Conservation (phyloP, 2,329 filamentous ascomycete species). For the Aspergillus novofumigatus region DNA sequence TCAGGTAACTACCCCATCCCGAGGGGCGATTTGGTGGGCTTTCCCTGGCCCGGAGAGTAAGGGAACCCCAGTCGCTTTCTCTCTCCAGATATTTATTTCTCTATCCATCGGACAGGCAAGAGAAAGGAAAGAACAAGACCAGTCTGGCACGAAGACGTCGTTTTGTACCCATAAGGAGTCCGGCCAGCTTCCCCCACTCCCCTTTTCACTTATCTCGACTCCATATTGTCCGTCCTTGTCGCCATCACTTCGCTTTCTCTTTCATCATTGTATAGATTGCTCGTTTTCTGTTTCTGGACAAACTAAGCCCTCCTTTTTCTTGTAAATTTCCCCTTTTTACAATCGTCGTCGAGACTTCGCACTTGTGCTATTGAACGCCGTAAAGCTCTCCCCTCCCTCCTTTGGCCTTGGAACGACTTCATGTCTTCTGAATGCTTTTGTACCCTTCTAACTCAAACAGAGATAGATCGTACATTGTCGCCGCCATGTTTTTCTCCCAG, state of each 20-base stretch:
- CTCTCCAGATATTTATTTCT: neutral
- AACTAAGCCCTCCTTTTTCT: neutral
- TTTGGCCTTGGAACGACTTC: neutral
- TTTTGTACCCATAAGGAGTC: neutral
- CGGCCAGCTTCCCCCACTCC: neutral
- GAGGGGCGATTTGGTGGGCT: neutral
- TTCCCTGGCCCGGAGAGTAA: neutral
- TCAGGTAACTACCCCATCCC: neutral
- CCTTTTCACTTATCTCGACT: neutral
- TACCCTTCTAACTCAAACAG: neutral
- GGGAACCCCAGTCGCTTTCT: neutral
- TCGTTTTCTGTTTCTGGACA: neutral
- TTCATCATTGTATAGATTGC: neutral
- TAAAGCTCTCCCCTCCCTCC: neutral
- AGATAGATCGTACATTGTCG: neutral
- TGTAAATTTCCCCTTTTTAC: neutral
- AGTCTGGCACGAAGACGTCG: neutral
- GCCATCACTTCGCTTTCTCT: neutral
- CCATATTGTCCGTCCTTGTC: neutral
- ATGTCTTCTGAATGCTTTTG: no score
- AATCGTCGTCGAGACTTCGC: neutral
- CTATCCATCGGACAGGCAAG: neutral
- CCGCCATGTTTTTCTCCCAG: constrained; percentile 36
- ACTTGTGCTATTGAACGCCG: no score
- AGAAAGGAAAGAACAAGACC: neutral